phyloP scores from a whole-genome alignment of 1,284 basidiomycete species.

The Fistulina hepatica region DNA sequence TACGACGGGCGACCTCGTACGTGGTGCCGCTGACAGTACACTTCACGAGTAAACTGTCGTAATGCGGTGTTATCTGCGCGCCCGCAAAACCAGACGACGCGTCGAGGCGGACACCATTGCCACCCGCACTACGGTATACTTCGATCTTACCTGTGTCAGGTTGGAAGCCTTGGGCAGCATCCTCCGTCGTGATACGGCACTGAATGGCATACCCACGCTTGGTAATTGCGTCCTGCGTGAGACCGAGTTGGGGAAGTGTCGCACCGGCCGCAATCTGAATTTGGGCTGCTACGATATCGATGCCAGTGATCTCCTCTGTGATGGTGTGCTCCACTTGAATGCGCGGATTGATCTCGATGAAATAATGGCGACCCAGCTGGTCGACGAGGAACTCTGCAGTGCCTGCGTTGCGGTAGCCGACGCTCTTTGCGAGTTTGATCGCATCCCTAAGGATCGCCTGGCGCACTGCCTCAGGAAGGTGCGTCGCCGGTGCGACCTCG shows the following conservation, averaged over 20 bases:
- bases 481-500: conserved; percentile 94
- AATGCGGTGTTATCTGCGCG: conserved; percentile 98
- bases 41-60: conserved; percentile 97
- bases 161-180: conserved; percentile 85
- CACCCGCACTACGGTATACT: conserved; percentile 97
- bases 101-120: conserved; percentile 97
- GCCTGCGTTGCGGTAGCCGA: conserved; percentile 93
- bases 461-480: conserved; percentile 85
- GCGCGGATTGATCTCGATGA: conserved; percentile 98
- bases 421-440: conserved; percentile 89
- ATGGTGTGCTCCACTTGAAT: conserved; percentile 99
- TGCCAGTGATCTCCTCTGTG: conserved; percentile 97
- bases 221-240: conserved; percentile 94
- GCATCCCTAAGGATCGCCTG: conserved; percentile 84
- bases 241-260: conserved; percentile 87
- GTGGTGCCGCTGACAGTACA: conserved; percentile 94
- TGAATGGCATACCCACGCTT: conserved; percentile 98
- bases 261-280: conserved; percentile 98
- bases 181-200: conserved; percentile 99
- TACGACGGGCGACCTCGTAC: conserved; percentile 95
- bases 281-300: conserved; percentile 97
- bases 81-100: conserved; percentile 97
- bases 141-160: conserved; percentile 99
- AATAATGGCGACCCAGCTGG: conserved; percentile 91
- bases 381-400: conserved; percentile 97